Percentiles rank a stretch among this genome's conserved stretches.
Evolutionary conservation across 139 green algal genomes (phyloP).

Genomic region (Astrephomene gubernaculifera): DNA sequence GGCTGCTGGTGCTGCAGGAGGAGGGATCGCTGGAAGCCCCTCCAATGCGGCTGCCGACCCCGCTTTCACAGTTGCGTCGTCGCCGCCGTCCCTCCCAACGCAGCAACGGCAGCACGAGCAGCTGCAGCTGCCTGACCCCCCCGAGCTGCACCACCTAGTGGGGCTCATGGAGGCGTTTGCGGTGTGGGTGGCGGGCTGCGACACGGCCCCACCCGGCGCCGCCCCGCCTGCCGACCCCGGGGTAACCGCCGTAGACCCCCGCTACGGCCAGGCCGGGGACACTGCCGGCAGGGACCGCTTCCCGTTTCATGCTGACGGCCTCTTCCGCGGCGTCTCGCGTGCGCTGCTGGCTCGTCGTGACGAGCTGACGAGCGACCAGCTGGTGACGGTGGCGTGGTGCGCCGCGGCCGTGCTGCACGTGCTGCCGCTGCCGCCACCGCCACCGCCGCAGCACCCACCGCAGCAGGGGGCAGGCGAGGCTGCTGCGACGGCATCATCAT

Average conservation of each 20-base stretch:
- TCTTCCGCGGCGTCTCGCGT: constrained; percentile 9
- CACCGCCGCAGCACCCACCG: not conserved
- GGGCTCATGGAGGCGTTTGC: constrained; percentile 17
- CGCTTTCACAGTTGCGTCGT: too few species aligned
- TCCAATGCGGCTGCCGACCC: too few species aligned
- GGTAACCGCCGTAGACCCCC: too few species aligned
- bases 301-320: too few species aligned
- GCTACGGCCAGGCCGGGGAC: too few species aligned
- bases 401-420: not conserved
- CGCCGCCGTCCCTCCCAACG: not conserved
- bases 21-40: too few species aligned
- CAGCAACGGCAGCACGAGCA: not conserved
- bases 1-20: not conserved
- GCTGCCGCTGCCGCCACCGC: not conserved
- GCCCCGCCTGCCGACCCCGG: too few species aligned
- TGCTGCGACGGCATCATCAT: not conserved
- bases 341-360: not conserved
- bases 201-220: not conserved
- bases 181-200: constrained; percentile 2
- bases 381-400: constrained; percentile 30
- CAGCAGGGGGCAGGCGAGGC: not conserved
- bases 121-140: not conserved
- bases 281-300: too few species aligned
- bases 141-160: constrained; percentile 7
- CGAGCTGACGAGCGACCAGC: constrained; percentile 13